Base-by-base conservation (phyloP, 2,329 filamentous ascomycete genomes). In the Tolypocladium sp. region DNA sequence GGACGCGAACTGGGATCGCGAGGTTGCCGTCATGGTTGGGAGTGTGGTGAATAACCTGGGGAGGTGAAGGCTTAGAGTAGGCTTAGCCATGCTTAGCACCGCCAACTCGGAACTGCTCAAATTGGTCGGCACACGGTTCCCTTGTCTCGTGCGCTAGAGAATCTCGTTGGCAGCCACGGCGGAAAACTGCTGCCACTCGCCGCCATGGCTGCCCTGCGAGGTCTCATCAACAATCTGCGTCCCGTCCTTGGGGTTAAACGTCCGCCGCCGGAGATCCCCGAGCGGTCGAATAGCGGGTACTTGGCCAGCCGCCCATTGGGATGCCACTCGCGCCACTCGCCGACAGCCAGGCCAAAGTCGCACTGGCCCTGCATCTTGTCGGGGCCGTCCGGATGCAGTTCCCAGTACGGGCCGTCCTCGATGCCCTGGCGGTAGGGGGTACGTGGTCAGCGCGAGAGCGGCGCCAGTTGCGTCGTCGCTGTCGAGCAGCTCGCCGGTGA, bases 1-100 rank as follows among this genome's bases (percentile, higher is more conserved):
- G 49, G 69, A 75, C n/a, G 75, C 75, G 15, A 76, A 76, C 59
- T 97, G 91, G 91, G 93, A 97, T 68, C 83, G 93, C 44, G 94
- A 97, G 75, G 88, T 92, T 55, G 92, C 92, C 1, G 92, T 97
- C 55, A 97, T 97, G 93, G 89, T 96, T 49, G 88, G 90, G 57
- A 90, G 90, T 66, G 85, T 97, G 7, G 80, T 92, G 44, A 82
- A 81, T 55, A 81, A 81, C 60, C 66, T 85, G 4, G 76, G 79
- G 13, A 74, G 79, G 62, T 70, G 61, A 61, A 38, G 12, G 30
- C 55, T 20, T 35, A 20, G 46, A 30, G 38, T n/a, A 51, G 25
- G 7, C 8, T 20, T 4, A 20, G 46, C 2, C 27, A 15, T 15
- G 27, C 27, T n/a, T 33, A 10, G 27, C 46, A 15, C 9, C 8